phyloP scores from a whole-genome alignment of 495 filamentous ascomycete genomes.

The Hyaloscypha hepaticicola region DNA sequence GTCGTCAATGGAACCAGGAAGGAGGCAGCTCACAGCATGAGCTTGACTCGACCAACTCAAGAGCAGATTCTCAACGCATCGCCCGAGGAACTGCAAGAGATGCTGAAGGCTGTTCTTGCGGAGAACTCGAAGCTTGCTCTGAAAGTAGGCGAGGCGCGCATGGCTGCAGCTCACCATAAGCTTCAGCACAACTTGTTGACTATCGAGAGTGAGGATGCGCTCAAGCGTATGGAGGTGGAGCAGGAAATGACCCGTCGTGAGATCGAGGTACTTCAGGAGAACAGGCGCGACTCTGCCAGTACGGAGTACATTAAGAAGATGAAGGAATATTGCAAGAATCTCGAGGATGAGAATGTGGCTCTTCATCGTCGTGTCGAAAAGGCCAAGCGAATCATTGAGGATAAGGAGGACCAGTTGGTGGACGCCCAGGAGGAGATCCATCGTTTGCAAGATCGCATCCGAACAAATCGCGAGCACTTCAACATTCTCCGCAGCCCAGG shows the following conservation, averaged over 20 bases:
- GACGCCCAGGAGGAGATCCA: conserved; percentile 67
- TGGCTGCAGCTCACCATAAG: conserved; percentile 87
- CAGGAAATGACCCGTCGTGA: conserved; percentile 90
- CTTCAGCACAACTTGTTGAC: conserved; percentile 84
- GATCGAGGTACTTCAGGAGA: conserved; percentile 73
- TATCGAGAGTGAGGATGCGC: conserved; percentile 82
- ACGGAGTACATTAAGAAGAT: conserved; percentile 52
- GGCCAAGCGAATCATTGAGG: conserved; percentile 70
- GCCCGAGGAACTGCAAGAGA: conserved; percentile 54
- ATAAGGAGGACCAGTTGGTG: conserved; percentile 65
- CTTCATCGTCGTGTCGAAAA: conserved; percentile 64
- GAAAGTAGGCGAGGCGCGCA: conserved; percentile 63
- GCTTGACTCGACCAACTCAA: conserved; percentile 55
- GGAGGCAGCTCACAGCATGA: conserved; percentile 43
- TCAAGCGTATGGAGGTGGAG: conserved; percentile 87
- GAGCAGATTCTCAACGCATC: conserved; percentile 65
- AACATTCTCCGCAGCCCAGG: conserved; percentile 61
- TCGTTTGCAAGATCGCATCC: conserved; percentile 77
- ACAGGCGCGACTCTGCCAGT: conserved; percentile 31
- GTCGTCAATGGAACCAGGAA: conserved; percentile 49
- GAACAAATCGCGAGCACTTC: conserved; percentile 83
- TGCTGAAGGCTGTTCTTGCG: conserved; percentile 51
- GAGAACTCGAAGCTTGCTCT: conserved; percentile 59
- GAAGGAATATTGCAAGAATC: conserved; percentile 51
- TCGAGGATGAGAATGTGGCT: conserved; percentile 62